Evolutionary conservation across 2,329 filamentous ascomycete genomes (phyloP), one percentile per base, ranked within the genome.

Genomic region (Diaporthe amygdali): DNA sequence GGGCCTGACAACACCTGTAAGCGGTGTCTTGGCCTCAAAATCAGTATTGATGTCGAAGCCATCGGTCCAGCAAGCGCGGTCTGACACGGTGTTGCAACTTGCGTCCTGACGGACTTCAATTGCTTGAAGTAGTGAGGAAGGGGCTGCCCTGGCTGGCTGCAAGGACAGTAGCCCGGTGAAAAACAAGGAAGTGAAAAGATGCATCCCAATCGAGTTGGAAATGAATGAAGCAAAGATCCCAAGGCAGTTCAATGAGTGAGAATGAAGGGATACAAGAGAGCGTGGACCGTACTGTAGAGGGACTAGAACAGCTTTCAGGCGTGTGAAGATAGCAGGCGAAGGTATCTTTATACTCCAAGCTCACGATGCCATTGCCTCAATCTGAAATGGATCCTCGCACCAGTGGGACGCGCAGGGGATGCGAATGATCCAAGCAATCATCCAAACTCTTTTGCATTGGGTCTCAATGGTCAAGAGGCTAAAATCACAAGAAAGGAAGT

Each of bases 31-130:
- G 17, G 68, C 32, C 49, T 79, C 78, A 52, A 76, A 79, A 67
- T 79, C 78, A 1, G 78, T 79, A 71, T 76, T 76, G 73, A 79
- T 79, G 32, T 77, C 68, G 51, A 75, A 79, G 15, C 75, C 77
- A 10, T 55, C 66, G 25, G 69, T 69, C 78, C 78, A 79, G 69
- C 78, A 79, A 14, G 76, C 76, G 34, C 78, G 72, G 64, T 79
- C 75, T 66, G 70, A 73, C 7, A 77, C 67, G 4, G 74, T 77
- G 69, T 79, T 74, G 68, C 78, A 79, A 17, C 73, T 73, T 1
- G 64, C 25, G 8, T 49, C 32, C 2, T 74, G 66, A 44, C 69
- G 67, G 44, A 63, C n/a, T 30, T 64, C 54, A 37, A 71, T 41
- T 20, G 68, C 30, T 14, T 59, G 46, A 3, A 68, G 68, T 7